Percentiles rank a stretch among this genome's conserved stretches.
These are phyloP conservation scores for Pseudogymnoascus sp. DNA, from an alignment of 2,329 filamentous ascomycete species.

Conservation along the genomic window DNA sequence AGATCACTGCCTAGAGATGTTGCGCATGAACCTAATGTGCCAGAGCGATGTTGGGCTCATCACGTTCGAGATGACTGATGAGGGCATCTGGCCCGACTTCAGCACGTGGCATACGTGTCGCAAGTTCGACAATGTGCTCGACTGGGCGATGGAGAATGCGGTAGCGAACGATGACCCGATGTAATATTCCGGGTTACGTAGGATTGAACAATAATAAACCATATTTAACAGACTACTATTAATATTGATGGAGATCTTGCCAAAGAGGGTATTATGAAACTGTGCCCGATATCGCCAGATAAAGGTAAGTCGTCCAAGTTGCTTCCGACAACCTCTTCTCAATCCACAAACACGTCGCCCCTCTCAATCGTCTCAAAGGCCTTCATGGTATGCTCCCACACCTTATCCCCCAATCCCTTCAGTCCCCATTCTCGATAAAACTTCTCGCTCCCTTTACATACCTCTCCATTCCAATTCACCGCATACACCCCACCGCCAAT, in stretches of 20 bases:
- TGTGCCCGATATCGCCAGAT: not conserved
- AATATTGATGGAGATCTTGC: not conserved
- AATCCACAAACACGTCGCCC: conserved; percentile 18
- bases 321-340: not conserved
- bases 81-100: conserved; percentile 48
- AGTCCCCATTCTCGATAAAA: conserved; percentile 16
- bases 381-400: conserved; percentile 23
- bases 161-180: conserved; percentile 32
- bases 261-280: no score
- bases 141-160: conserved; percentile 47
- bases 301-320: not conserved
- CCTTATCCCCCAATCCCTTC: conserved; percentile 17
- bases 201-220: not conserved
- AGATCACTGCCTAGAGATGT: conserved; percentile 49
- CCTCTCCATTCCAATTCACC: conserved; percentile 18
- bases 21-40: conserved; percentile 48
- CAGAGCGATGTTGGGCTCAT: conserved; percentile 49
- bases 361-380: conserved; percentile 22
- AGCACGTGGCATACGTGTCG: conserved; percentile 48
- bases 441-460: conserved; percentile 17
- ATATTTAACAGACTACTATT: not conserved
- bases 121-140: conserved; percentile 45
- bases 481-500: conserved; percentile 25
- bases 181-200: not conserved
- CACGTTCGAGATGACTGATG: conserved; percentile 43